phyloP scores from a whole-genome alignment of 2,329 filamentous ascomycete genomes.

The Hypoxylon sp. region DNA sequence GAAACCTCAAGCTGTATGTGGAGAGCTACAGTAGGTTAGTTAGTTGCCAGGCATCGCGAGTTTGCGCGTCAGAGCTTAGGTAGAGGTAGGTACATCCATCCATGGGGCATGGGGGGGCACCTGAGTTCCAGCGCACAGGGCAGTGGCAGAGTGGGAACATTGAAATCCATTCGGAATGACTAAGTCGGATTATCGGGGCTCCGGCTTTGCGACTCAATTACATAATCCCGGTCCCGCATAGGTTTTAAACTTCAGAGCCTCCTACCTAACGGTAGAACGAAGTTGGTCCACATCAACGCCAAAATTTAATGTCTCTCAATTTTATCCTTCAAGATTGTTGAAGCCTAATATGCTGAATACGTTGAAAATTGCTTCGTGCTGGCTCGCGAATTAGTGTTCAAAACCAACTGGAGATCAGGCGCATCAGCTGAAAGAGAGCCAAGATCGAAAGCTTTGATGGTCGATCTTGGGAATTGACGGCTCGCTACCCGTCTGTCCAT shows the following conservation, averaged over 20 bases:
- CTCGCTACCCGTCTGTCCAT: neutral
- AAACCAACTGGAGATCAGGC: neutral
- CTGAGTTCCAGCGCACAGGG: slow-evolving; percentile 14
- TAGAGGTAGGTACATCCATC: slow-evolving; percentile 16
- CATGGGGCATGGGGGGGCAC: neutral
- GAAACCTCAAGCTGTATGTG: slow-evolving; percentile 42
- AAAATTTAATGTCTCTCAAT: slow-evolving; percentile 16
- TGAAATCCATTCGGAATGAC: slow-evolving; percentile 4
- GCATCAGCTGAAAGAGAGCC: neutral
- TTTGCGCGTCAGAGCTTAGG: slow-evolving; percentile 50
- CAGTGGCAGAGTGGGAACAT: neutral
- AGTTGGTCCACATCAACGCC: slow-evolving; percentile 21
- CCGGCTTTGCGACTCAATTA: slow-evolving; percentile 16
- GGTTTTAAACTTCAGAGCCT: neutral
- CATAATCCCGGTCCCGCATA: slow-evolving; percentile 14
- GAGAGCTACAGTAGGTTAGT: slow-evolving; percentile 39
- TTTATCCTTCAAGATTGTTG: slow-evolving; percentile 5
- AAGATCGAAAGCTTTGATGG: slow-evolving; percentile 1
- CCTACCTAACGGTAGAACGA: too few relatives aligned
- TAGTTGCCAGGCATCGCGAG: slow-evolving; percentile 50
- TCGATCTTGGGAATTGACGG: too few relatives aligned
- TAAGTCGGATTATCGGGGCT: slow-evolving; percentile 25
- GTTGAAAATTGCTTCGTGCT: neutral
- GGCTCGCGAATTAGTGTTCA: slow-evolving; percentile 10
- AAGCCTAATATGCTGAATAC: slow-evolving; percentile 12